phyloP scores from a whole-genome alignment of 75 land plant species.

The Pinus taeda region DNA sequence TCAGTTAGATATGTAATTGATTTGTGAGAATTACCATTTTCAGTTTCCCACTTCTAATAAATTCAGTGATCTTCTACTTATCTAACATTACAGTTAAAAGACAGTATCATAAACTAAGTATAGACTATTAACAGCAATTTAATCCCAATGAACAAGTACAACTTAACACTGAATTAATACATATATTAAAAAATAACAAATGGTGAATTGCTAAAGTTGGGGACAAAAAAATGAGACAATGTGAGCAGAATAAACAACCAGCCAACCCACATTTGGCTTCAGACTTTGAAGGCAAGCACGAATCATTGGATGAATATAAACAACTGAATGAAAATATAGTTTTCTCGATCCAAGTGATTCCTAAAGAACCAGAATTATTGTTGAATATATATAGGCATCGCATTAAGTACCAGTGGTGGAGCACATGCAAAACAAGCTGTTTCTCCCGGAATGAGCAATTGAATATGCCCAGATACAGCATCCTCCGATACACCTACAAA shows the following conservation, averaged over 20 bases:
- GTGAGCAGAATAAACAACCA: not conserved
- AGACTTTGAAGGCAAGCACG: no score
- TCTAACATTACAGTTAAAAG: not conserved
- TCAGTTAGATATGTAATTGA: not conserved
- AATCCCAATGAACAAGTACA: not conserved
- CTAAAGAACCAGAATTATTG: not conserved
- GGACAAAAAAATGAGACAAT: not conserved
- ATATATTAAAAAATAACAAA: not conserved
- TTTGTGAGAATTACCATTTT: not conserved
- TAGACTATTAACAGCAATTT: not conserved
- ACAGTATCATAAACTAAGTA: not conserved
- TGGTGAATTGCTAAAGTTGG: not conserved
- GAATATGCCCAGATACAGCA: conserved; percentile 99
- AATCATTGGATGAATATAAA: no score
- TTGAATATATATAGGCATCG: not conserved
- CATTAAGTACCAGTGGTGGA: conserved; percentile 77
- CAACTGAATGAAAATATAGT: not conserved
- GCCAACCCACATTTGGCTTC: not conserved
- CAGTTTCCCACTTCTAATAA: not conserved
- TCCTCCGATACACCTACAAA: conserved; percentile 92
- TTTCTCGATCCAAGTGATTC: not conserved
- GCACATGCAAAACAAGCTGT: conserved; percentile 99
- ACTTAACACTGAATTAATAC: not conserved
- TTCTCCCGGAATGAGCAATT: conserved; percentile 92
- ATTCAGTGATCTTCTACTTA: not conserved